Evolutionary conservation across 2,329 filamentous ascomycete species (phyloP).

Genomic region (Talaromyces sp.): DNA sequence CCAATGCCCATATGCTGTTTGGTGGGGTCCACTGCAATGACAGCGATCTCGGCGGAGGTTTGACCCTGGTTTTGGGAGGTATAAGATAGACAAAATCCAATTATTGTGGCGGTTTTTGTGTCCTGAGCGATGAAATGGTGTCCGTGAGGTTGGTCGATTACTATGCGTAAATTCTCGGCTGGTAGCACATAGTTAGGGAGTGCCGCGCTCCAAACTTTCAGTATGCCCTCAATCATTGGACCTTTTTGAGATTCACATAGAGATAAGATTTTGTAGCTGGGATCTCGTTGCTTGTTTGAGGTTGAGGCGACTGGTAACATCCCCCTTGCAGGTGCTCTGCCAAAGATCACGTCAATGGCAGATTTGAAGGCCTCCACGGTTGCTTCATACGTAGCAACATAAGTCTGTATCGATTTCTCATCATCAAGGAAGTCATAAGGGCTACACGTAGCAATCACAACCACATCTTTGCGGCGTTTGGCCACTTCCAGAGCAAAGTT

Average conservation of each 20-base stretch:
- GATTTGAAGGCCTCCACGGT: constrained; percentile 42
- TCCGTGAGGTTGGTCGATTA: constrained; percentile 28
- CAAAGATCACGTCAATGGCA: constrained; percentile 41
- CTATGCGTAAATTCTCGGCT: constrained; percentile 23
- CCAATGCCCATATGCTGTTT: constrained; percentile 39
- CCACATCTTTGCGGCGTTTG: constrained; percentile 28
- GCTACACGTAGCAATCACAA: constrained; percentile 42
- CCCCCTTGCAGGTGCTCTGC: constrained; percentile 28
- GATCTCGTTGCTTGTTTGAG: background rate
- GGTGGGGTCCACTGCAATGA: constrained; percentile 35
- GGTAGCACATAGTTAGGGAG: constrained; percentile 37
- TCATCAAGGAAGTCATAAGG: constrained; percentile 46
- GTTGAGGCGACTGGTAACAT: constrained; percentile 34
- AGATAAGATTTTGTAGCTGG: background rate
- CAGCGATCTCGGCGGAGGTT: constrained; percentile 33
- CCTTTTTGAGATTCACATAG: constrained; percentile 13
- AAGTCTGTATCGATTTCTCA: constrained; percentile 33
- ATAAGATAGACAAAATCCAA: constrained; percentile 41
- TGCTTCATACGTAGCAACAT: constrained; percentile 45
- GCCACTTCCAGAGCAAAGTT: constrained; percentile 33
- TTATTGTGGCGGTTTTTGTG: constrained; percentile 20
- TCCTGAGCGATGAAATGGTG: constrained; percentile 36
- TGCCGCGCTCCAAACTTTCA: constrained; percentile 34
- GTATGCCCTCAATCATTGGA: constrained; percentile 24
- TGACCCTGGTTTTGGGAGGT: constrained; percentile 24